phyloP scores from a whole-genome alignment of 2,329 filamentous ascomycete species.

The Blastomyces percursus region DNA sequence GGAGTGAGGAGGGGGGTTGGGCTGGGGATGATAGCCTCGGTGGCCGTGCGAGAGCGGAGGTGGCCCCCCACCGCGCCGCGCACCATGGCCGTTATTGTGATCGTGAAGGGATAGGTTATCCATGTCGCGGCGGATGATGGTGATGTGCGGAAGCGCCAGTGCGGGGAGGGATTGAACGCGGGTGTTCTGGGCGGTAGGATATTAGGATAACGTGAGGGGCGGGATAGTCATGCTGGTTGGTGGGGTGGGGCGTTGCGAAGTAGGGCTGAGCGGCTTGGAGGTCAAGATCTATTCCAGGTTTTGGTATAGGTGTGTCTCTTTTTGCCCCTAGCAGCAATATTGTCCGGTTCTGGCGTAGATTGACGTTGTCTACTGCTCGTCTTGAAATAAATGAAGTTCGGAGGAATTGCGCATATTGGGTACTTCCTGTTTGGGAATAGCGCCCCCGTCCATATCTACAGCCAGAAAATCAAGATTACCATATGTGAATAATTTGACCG shows the following conservation, averaged over 20 bases:
- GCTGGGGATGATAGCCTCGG: neutral
- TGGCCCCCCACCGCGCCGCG: constrained; percentile 4
- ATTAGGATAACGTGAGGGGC: neutral
- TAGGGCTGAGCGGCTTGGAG: neutral
- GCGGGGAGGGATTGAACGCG: constrained; percentile 7
- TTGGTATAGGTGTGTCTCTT: neutral
- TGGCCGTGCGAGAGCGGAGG: constrained; percentile 1
- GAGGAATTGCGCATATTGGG: constrained; percentile 1
- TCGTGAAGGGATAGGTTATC: constrained; percentile 30
- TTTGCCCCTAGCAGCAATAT: neutral
- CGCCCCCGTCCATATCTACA: neutral
- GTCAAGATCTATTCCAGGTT: neutral
- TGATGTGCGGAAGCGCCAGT: constrained; percentile 6
- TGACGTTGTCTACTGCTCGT: neutral
- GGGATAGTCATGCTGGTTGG: constrained; percentile 4
- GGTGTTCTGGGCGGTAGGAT: neutral
- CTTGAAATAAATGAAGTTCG: neutral
- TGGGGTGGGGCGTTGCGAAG: neutral
- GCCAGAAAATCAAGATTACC: no score
- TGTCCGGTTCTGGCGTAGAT: neutral
- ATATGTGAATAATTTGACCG: no score
- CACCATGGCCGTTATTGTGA: constrained; percentile 13
- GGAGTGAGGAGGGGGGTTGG: neutral
- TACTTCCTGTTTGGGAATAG: neutral
- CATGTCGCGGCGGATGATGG: constrained; percentile 18